phyloP scores from a whole-genome alignment of 352 stramenopile species.

The Peronospora tabacina region DNA sequence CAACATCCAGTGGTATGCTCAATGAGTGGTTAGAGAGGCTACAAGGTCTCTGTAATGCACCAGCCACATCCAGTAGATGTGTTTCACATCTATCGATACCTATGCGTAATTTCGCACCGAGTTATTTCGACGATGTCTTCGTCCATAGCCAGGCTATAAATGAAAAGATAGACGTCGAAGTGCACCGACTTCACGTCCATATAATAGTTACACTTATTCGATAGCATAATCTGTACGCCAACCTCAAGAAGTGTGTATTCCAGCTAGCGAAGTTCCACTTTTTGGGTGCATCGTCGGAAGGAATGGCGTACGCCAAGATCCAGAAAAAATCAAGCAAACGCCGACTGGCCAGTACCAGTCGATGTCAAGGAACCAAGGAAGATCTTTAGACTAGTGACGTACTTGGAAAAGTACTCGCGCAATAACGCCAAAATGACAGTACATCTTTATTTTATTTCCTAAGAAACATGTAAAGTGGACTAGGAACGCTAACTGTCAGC shows the following conservation, averaged over 20 bases:
- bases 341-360: neutral
- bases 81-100: too few relatives aligned
- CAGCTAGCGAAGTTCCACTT: neutral
- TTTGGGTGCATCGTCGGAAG: neutral
- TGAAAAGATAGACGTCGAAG: neutral
- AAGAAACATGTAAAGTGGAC: too few relatives aligned
- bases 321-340: neutral
- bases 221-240: too few relatives aligned
- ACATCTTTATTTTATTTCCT: neutral
- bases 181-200: too few relatives aligned
- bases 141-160: neutral
- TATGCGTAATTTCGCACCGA: neutral
- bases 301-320: neutral
- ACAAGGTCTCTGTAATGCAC: neutral
- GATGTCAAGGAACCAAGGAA: neutral
- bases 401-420: too few relatives aligned
- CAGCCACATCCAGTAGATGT: neutral
- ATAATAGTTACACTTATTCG: neutral
- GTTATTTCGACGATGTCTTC: neutral
- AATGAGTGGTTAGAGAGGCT: too few relatives aligned
- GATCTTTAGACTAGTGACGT: neutral
- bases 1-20: neutral
- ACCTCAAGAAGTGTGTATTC: too few relatives aligned
- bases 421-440: too few relatives aligned
- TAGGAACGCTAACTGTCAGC: neutral